Percentiles rank a stretch among this genome's conserved stretches.
Evolutionary conservation across 2,329 filamentous ascomycete genomes (phyloP).

Genomic region (Trichoderma sp.): DNA sequence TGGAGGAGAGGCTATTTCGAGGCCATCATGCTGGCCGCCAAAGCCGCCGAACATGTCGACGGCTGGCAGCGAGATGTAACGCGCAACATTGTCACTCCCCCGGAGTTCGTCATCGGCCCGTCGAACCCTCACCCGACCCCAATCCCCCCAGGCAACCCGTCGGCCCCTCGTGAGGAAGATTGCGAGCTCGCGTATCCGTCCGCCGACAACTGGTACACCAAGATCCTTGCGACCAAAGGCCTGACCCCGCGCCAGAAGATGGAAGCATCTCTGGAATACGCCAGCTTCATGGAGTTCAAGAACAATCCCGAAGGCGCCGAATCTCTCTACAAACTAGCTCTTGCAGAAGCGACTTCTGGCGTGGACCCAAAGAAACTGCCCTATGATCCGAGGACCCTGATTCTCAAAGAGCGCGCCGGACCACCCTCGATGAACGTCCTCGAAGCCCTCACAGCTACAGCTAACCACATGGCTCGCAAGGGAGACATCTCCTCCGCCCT

Average conservation of each 20-base stretch:
- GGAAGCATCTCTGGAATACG: constrained; percentile 78
- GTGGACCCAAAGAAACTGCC: constrained; percentile 39
- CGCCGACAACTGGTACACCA: constrained; percentile 76
- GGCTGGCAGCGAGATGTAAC: constrained; percentile 71
- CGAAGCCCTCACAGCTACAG: constrained; percentile 70
- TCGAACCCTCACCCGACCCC: constrained; percentile 79
- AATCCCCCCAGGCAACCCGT: constrained; percentile 59
- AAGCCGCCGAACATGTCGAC: constrained; percentile 76
- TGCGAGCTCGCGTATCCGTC: constrained; percentile 65
- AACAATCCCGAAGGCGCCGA: constrained; percentile 60
- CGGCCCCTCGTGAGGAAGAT: constrained; percentile 70
- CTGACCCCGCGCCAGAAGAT: constrained; percentile 76
- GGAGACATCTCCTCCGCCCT: constrained; percentile 67
- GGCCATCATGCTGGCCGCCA: constrained; percentile 71
- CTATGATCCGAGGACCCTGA: constrained; percentile 60
- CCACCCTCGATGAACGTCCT: constrained; percentile 71
- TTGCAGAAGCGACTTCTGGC: constrained; percentile 67
- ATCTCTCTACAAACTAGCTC: constrained; percentile 70
- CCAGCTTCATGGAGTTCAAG: constrained; percentile 81
- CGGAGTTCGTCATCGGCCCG: constrained; percentile 72
- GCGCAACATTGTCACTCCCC: constrained; percentile 64
- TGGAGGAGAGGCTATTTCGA: constrained; percentile 88
- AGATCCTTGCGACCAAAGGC: constrained; percentile 75
- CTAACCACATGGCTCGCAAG: constrained; percentile 69
- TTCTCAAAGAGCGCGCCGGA: constrained; percentile 58